Conservation (phyloP, 495 filamentous ascomycete genomes). For the Xylaria telfairii region DNA sequence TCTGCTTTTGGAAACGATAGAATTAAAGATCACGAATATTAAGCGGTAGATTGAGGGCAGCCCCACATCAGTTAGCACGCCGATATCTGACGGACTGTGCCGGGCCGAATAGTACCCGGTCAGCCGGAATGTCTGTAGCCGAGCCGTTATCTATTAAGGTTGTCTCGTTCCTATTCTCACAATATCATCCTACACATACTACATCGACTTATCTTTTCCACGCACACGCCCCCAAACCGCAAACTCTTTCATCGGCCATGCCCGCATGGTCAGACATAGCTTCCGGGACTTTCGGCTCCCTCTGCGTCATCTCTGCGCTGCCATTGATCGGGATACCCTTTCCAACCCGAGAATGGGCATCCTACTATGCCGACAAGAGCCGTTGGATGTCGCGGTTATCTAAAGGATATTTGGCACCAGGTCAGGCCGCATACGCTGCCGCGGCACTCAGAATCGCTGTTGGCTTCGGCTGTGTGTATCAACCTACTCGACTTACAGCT, state of each 20-base stretch:
- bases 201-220: neutral
- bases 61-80: too few species aligned
- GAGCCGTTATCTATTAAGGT: too few species aligned
- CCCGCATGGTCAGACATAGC: neutral
- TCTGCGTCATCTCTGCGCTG: constrained; percentile 29
- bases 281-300: neutral
- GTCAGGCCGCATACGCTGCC: constrained; percentile 23
- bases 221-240: neutral
- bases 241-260: neutral
- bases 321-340: constrained; percentile 32
- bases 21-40: too few species aligned
- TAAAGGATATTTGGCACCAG: constrained; percentile 23
- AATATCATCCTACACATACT: neutral
- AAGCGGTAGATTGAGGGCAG: too few species aligned
- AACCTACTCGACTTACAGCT: constrained; percentile 25
- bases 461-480: constrained; percentile 30
- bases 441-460: constrained; percentile 23
- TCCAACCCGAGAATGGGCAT: constrained; percentile 19
- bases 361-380: constrained; percentile 33
- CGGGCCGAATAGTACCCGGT: neutral
- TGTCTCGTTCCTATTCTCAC: neutral
- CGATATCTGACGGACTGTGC: neutral
- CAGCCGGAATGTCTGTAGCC: neutral
- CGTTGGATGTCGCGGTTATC: constrained; percentile 20
- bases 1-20: too few species aligned